These are phyloP conservation scores for Fusarium miscanthi DNA, from an alignment of 2,329 filamentous ascomycete species.

Conservation along the genomic window DNA sequence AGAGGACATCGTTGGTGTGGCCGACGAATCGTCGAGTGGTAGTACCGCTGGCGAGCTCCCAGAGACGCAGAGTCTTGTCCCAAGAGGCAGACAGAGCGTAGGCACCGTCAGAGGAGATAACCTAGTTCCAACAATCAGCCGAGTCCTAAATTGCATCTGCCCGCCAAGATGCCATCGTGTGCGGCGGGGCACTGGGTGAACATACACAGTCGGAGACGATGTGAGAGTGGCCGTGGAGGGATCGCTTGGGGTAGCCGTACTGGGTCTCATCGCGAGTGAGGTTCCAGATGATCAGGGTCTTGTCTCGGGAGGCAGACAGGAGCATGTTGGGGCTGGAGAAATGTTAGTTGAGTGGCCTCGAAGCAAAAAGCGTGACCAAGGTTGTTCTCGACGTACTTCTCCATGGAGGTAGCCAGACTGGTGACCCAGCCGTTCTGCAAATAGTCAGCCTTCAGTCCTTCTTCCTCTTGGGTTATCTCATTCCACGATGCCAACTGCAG, in stretches of 20 bases:
- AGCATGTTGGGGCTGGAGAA: conserved; percentile 93
- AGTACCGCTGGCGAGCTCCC: conserved; percentile 97
- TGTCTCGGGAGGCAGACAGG: conserved; percentile 96
- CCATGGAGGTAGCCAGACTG: conserved; percentile 96
- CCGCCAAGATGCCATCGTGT: conserved; percentile 10
- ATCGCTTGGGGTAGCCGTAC: conserved; percentile 99
- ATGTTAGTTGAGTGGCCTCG: conserved; percentile 25
- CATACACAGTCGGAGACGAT: conserved; percentile 99
- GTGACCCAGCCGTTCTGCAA: conserved; percentile 94
- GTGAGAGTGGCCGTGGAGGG: conserved; percentile 98
- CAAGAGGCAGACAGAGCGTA: conserved; percentile 99
- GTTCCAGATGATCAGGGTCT: conserved; percentile 99
- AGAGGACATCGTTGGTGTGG: conserved; percentile 99
- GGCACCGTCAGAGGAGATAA: conserved; percentile 99
- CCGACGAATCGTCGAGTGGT: conserved; percentile 99
- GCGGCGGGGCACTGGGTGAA: conserved; percentile 50
- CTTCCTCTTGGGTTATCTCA: conserved; percentile 6
- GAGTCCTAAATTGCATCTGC: conserved; percentile 25
- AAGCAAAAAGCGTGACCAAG: conserved; percentile 7
- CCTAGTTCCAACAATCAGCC: conserved; percentile 63
- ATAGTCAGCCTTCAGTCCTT: conserved; percentile 43
- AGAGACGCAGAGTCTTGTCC: conserved; percentile 99
- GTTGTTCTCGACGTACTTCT: conserved; percentile 77
- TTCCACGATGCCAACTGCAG: conserved; percentile 19
- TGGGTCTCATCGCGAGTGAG: conserved; percentile 97